These are phyloP conservation scores for Pseudogymnoascus sp. DNA, from an alignment of 2,329 filamentous ascomycete genomes.

Conservation along the genomic window DNA sequence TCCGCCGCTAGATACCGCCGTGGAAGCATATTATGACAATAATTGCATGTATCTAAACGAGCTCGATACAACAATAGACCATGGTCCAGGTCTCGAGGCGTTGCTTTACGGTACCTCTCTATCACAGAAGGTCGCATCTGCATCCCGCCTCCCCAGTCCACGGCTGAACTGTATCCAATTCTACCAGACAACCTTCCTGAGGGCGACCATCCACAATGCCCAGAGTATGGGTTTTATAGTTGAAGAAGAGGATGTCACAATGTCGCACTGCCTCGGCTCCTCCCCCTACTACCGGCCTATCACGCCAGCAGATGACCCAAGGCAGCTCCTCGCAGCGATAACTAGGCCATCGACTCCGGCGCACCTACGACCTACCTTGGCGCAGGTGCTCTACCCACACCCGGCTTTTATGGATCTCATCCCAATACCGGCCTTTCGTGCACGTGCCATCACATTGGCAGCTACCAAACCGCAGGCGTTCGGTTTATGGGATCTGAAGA, in stretches of 20 bases:
- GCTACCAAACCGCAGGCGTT: constrained; percentile 26
- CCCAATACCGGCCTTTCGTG: constrained; percentile 28
- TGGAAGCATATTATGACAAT: not conserved
- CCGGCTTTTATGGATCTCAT: constrained; percentile 31
- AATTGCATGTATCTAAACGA: not conserved
- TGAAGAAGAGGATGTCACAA: constrained; percentile 12
- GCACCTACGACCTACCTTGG: constrained; percentile 29
- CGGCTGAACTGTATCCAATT: constrained; percentile 16
- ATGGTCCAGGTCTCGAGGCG: not conserved
- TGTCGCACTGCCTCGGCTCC: constrained; percentile 19
- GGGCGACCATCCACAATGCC: constrained; percentile 23
- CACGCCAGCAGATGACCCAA: constrained; percentile 14
- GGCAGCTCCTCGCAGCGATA: constrained; percentile 18
- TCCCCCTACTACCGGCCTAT: constrained; percentile 29
- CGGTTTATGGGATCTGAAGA: constrained; percentile 30
- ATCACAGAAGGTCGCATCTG: not conserved
- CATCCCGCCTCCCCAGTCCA: not conserved
- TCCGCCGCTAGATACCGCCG: not conserved
- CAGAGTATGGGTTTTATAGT: constrained; percentile 22
- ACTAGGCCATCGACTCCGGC: constrained; percentile 21
- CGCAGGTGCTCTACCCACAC: constrained; percentile 32
- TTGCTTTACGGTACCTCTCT: not conserved
- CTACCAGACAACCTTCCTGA: constrained; percentile 17
- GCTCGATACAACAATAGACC: not conserved
- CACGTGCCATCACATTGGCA: constrained; percentile 27